phyloP scores from a whole-genome alignment of 257 asterid species.

The Solanum sitiens region DNA sequence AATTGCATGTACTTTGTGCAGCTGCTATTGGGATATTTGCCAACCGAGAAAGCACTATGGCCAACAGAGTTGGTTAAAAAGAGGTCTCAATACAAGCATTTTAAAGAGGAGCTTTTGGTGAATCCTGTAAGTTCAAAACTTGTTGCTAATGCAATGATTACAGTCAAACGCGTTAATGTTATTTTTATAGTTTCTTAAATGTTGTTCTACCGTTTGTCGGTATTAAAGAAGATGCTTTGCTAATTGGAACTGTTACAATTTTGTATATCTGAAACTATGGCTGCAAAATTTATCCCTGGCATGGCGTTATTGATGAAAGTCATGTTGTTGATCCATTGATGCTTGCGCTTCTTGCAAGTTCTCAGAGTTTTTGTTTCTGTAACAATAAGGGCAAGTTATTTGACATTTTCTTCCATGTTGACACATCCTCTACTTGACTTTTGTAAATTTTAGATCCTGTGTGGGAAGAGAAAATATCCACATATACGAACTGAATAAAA shows the following conservation, averaged over 20 bases:
- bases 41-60: conserved; percentile 76
- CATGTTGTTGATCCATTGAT: not conserved
- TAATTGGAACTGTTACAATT: not conserved
- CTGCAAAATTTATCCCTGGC: not conserved
- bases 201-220: not conserved
- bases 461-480: not conserved
- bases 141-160: not conserved
- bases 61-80: conserved; percentile 72
- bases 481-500: not conserved
- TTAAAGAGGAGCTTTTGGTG: conserved; percentile 89
- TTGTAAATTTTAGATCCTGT: not conserved
- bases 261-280: not conserved
- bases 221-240: not conserved
- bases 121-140: conserved; percentile 68
- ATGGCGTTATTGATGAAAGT: not conserved
- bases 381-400: not conserved
- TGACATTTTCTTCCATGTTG: not conserved
- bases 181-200: not conserved
- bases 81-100: conserved; percentile 71
- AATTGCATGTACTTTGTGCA: conserved; percentile 19
- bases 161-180: not conserved
- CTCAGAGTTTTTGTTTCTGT: not conserved
- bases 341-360: not conserved
- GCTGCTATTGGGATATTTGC: conserved; percentile 83
- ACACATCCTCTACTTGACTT: not conserved